Evolutionary conservation across 129 eudicot genomes (phyloP), one percentile per base, ranked within the genome.

Genomic region (Flaveria brownii): DNA sequence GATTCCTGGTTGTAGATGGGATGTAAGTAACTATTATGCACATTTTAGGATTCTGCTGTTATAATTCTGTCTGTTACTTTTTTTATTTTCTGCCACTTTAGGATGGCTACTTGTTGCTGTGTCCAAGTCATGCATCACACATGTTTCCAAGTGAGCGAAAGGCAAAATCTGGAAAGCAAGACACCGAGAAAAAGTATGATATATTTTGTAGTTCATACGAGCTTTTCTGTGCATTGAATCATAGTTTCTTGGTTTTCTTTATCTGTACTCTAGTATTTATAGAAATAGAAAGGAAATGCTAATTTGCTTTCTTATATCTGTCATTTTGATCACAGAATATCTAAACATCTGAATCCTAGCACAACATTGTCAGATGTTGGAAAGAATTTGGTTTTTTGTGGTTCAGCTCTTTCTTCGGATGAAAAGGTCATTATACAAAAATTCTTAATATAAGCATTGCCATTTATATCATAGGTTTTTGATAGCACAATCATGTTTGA

Each of bases 1-100:
- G 57, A 64, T 80, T 36, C 69, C 43, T 39, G 92, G 74, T 61
- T 94, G 99, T 86, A 87, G 94, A 84, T 91, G 99, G 99, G 96
- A 94, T 55, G 99, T 94, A 88, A 78, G 96, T 51, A 63, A 26
- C 83, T 54, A 55, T 59, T 61, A 23, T 22, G 7, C 73, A 62
- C n/a, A 46, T 4, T 71, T 49, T 6, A 36, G 64, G 45, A 55
- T 17, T 59, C 41, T 65, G 43, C 25, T 30, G 55, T 82, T 60
- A 36, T 57, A 42, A 26, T 9, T 30, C n/a, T 26, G 65, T 61
- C 61, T 1, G 14, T 22, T 12, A 41, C 47, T 1, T 23, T 61
- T 28, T 57, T 6, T 66, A 30, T 50, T 23, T 1, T 75, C 28
- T 36, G 6, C 22, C 16, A 49, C 26, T 72, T 22, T 68, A 89